Conservation (phyloP, 2,329 filamentous ascomycete species). For the Emericellopsis atlantica region DNA sequence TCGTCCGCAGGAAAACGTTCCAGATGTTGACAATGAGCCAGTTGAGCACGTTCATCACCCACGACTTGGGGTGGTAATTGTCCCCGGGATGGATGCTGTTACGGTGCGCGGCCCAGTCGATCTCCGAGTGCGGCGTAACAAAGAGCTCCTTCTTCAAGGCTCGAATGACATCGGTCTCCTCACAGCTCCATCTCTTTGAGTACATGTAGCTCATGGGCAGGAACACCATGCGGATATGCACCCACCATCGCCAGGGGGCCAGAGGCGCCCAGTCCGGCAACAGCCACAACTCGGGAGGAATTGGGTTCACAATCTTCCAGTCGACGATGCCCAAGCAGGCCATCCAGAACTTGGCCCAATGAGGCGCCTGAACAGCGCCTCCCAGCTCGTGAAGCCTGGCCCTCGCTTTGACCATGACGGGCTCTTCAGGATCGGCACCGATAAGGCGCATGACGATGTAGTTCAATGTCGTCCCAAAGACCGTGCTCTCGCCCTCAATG, state of each 20-base stretch:
- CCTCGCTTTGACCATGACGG: constrained; percentile 74
- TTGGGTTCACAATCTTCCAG: constrained; percentile 91
- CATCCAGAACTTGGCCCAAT: constrained; percentile 98
- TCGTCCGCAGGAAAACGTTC: constrained; percentile 62
- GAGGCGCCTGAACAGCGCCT: constrained; percentile 70
- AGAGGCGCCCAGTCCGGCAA: constrained; percentile 84
- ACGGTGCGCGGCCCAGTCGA: constrained; percentile 65
- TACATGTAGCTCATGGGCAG: constrained; percentile 84
- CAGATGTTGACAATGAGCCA: constrained; percentile 70
- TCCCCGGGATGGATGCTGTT: constrained; percentile 72
- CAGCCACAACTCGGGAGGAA: constrained; percentile 88
- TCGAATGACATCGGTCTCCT: constrained; percentile 60
- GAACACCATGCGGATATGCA: constrained; percentile 96
- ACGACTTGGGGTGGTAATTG: constrained; percentile 88
- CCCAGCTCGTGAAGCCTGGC: constrained; percentile 73
- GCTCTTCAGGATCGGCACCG: constrained; percentile 73
- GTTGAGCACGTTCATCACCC: constrained; percentile 67
- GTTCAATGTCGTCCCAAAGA: constrained; percentile 83
- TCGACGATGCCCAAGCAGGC: constrained; percentile 68
- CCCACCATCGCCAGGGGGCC: constrained; percentile 92
- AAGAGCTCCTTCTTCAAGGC: constrained; percentile 74
- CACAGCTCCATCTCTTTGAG: constrained; percentile 69
- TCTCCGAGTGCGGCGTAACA: constrained; percentile 61
- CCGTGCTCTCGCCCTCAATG: constrained; percentile 84
- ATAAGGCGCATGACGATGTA: constrained; percentile 72